Evolutionary conservation across 495 filamentous ascomycete genomes (phyloP), one percentile per base, ranked within the genome.

Genomic region (Echria macrotheca): DNA sequence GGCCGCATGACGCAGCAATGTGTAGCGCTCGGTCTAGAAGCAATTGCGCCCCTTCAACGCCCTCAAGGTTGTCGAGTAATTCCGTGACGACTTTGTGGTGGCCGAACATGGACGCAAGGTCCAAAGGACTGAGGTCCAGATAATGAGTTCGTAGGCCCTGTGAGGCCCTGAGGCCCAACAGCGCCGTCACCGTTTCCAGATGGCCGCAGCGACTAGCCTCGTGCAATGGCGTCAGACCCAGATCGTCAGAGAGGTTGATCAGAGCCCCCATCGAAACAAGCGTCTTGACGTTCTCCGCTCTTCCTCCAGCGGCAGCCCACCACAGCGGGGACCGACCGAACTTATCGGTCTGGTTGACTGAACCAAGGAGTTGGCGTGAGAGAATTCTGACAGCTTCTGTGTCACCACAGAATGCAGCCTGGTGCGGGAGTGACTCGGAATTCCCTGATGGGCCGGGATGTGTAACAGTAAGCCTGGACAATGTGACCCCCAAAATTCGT

Each of bases 81-180:
- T 1, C 11, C 9, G 7, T 19, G 11, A 45, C 14, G 14, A 46
- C 5, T 18, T 23, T 9, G 19, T 1, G 9, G 19, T 46, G 19
- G 9, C 29, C 43, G 3, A 46, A 46, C 43, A 46, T 32, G 43
- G 43, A 25, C 11, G 29, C 28, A 10, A 46, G 43, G 15, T 46
- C 43, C 17, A 35, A 11, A 4, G 43, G 43, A 2, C n/a, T 46
- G 3, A 46, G 43, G 11, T 46, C 29, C 10, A 46, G 43, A 17
- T 46, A n/a, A 19, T 1, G 28, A 4, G 26, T 46, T 12, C 2
- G 3, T 5, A 31, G 11, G 5, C 4, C 4, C 1, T 14, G 17
- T 4, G 26, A 4, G 9, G 41, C 41, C 5, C 22, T n/a, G 7
- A 0, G 14, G 1, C 14, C 4, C 23, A 44, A 15, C 24, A 44